phyloP scores from a whole-genome alignment of 257 asterid genomes.

The Solanum sejunctum region DNA sequence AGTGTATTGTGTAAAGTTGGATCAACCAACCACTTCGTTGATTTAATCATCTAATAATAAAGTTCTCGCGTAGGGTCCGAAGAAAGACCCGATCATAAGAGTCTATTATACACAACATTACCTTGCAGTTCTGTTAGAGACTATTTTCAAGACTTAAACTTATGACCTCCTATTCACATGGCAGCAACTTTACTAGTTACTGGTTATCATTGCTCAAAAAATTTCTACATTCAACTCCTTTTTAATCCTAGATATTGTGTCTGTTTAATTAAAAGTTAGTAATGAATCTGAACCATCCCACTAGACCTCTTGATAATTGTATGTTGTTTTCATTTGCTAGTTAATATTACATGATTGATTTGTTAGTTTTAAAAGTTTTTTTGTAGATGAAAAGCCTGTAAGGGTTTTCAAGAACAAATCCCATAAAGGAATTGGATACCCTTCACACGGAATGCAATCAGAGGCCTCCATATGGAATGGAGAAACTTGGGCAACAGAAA shows the following conservation, averaged over 20 bases:
- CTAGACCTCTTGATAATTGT: fast-evolving
- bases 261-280: not conserved
- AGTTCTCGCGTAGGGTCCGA: no score
- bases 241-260: not conserved
- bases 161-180: no score
- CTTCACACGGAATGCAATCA: constrained; percentile 4
- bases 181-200: no score
- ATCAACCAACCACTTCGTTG: not conserved
- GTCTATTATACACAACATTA: no score
- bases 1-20: not conserved
- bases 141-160: no score
- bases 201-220: not conserved
- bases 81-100: no score
- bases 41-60: not conserved
- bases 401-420: not conserved
- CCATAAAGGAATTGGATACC: not conserved
- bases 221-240: not conserved
- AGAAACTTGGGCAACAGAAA: constrained; percentile 6
- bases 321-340: not conserved
- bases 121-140: no score
- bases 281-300: not conserved
- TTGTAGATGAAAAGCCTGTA: not conserved
- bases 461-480: constrained; percentile 6
- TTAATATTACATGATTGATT: not conserved
- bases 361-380: not conserved